A percentile compares a stretch with the other conserved stretches of the same genome.
Conservation (phyloP, 1,139 yeast genomes). For the Meyerozyma athensensis region DNA sequence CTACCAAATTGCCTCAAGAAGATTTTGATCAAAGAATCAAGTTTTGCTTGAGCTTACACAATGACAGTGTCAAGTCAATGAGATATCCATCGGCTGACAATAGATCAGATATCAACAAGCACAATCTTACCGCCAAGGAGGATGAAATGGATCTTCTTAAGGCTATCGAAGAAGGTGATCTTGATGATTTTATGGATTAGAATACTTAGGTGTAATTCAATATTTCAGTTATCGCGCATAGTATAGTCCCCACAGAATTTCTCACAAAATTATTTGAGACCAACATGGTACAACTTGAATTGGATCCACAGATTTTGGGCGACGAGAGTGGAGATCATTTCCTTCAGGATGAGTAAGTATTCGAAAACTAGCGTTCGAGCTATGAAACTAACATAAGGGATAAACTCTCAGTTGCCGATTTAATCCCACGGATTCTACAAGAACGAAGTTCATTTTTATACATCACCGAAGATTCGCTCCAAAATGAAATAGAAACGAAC, state of each 20-base stretch:
- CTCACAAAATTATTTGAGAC: neutral
- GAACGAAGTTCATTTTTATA: conserved; percentile 39
- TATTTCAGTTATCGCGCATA: too few species aligned
- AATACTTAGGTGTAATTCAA: too few species aligned
- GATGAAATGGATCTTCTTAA: conserved; percentile 43
- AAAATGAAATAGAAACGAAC: conserved; percentile 26
- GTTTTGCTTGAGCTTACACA: conserved; percentile 86
- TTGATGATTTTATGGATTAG: conserved; percentile 47
- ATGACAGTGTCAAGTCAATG: conserved; percentile 93
- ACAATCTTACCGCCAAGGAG: conserved; percentile 31
- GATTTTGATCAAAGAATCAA: conserved; percentile 91
- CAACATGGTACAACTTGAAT: conserved; percentile 1
- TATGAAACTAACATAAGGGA: conserved; percentile 28
- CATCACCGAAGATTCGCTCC: conserved; percentile 54
- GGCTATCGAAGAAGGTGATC: conserved; percentile 48
- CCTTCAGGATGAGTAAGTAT: conserved; percentile 10
- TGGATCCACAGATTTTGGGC: conserved; percentile 1
- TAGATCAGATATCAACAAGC: conserved; percentile 25
- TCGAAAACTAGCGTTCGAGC: too few species aligned
- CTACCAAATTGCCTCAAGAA: conserved; percentile 80
- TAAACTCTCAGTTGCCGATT: conserved; percentile 32
- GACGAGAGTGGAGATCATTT: conserved; percentile 8
- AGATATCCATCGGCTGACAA: conserved; percentile 64
- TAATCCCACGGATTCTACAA: conserved; percentile 37
- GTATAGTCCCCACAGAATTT: conserved; percentile 1